Base-by-base conservation (phyloP, 306 rosid genomes). In the Lagenaria siceraria region DNA sequence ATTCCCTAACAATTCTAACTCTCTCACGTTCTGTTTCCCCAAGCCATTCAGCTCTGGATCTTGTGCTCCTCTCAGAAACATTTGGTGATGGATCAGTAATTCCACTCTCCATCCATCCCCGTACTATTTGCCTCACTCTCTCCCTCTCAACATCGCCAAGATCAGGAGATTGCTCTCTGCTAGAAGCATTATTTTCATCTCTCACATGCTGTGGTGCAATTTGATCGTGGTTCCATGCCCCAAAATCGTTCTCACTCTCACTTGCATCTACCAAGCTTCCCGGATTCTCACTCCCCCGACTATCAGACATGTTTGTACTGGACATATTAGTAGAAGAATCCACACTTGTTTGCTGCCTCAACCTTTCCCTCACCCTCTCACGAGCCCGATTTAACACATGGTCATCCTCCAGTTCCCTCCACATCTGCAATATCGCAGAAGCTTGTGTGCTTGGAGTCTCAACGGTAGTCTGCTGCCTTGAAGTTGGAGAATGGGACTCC, bases 101-200 rank as follows among this genome's bases (percentile, higher is more conserved):
- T 59, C 98, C 99, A 83, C 94, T 92, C 80, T 92, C 99, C 99
- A 96, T 96, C 99, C 98, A 96, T 84, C 99, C 99, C 75, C 97
- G 86, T 80, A 89, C 99, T 77, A 96, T 90, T 76, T 90, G 99
- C 79, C 98, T 86, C 84, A 96, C 99, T 79, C 99, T 87, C 90
- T 96, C 99, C 96, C 99, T 89, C 90, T 96, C 99, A 68, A 95
- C 96, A 51, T 95, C 99, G 19, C 96, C 99, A 77, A 92, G 96
- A 88, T 96, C 98, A 76, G 98, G 99, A 84, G 99, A 96, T 81
- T 92, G 97, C 89, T 96, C 99, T 90, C 99, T 88, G 83, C 96
- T 92, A 77, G 98, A 96, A 69, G 75, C 88, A 81, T 85, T 82
- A 64, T 76, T 87, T 74, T 81, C 93, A 76, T 78, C 86, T 29